These are phyloP conservation scores for Taphrina deformans DNA, from an alignment of 1,139 yeast genomes.

Conservation along the genomic window DNA sequence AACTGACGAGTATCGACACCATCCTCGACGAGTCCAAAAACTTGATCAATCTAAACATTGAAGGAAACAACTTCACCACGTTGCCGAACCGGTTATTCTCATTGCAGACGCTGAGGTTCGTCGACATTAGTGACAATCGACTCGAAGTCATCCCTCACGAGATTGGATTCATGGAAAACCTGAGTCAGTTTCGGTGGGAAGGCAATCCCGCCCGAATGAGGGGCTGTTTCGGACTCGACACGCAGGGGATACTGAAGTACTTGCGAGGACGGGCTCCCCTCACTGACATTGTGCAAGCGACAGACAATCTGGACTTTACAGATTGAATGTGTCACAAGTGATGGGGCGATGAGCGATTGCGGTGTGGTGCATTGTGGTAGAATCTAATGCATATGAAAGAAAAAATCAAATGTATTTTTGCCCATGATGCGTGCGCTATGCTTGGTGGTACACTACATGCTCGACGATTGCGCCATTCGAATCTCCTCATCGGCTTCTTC, in stretches of 20 bases:
- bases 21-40: not conserved
- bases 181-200: conserved; percentile 13
- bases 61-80: not conserved
- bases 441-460: not conserved
- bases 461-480: not conserved
- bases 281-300: not conserved
- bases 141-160: not conserved
- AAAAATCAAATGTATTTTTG: no score
- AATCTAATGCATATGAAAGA: not conserved
- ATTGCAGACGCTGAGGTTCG: not conserved
- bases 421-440: not conserved
- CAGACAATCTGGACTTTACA: not conserved
- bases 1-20: not conserved
- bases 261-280: not conserved
- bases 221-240: conserved; percentile 11
- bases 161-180: conserved; percentile 7
- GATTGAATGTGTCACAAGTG: not conserved
- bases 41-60: not conserved
- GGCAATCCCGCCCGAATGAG: conserved; percentile 17
- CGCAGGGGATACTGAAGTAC: not conserved
- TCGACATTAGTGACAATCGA: conserved; percentile 13
- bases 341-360: not conserved
- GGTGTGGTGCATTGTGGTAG: not conserved
- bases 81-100: not conserved
- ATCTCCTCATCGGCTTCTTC: not conserved